phyloP scores from a whole-genome alignment of 139 green algal genomes.

The Klebsormidium nitens region DNA sequence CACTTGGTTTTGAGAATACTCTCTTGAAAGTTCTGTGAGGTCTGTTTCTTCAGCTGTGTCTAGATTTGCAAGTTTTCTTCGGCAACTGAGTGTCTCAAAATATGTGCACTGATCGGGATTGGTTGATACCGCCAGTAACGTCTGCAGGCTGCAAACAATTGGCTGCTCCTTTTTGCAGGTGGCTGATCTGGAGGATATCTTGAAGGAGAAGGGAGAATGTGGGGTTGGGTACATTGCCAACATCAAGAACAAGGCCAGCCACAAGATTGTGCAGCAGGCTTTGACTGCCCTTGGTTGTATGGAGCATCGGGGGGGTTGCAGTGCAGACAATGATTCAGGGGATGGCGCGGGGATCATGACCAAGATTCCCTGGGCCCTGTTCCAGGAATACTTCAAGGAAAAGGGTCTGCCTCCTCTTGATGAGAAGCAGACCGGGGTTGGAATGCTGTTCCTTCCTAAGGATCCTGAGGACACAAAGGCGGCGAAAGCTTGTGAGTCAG shows the following conservation, averaged over 20 bases:
- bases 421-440: constrained; percentile 61
- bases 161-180: constrained; percentile 38
- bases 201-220: constrained; percentile 90
- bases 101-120: background rate
- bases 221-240: constrained; percentile 96
- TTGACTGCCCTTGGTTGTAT: constrained; percentile 93
- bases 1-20: too few species aligned
- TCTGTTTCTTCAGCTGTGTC: background rate
- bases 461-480: constrained; percentile 50
- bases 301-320: constrained; percentile 97
- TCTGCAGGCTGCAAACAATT: background rate
- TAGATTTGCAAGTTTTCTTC: background rate
- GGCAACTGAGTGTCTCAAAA: background rate
- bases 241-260: constrained; percentile 76
- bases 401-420: constrained; percentile 36
- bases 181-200: constrained; percentile 78
- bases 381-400: constrained; percentile 64
- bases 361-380: constrained; percentile 89
- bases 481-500: constrained; percentile 32
- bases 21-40: background rate
- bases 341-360: constrained; percentile 98
- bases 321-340: constrained; percentile 90
- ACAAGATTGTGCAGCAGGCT: constrained; percentile 87
- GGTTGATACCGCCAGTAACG: background rate
- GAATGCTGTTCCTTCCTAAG: constrained; percentile 96